Evolutionary conservation across 768 basidiomycete genomes (phyloP), one percentile per base, ranked within the genome.

Genomic region (Suillus subluteus): DNA sequence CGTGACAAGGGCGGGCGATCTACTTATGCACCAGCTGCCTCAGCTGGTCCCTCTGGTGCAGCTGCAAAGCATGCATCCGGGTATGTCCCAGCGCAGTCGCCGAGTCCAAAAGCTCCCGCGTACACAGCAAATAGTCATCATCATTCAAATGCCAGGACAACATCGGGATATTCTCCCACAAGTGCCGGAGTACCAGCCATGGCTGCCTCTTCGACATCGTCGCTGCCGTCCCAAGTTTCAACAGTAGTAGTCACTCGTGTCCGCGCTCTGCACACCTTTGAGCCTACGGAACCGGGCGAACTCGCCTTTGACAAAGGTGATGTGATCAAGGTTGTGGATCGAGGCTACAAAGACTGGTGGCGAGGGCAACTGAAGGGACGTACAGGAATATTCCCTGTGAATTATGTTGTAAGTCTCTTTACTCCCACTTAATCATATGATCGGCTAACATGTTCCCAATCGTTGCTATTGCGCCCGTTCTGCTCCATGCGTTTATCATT

Each of bases 341-440:
- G 95, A 32, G 91, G 91, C 30, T 97, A 97, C 78, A 91, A 94
- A 72, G 95, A 98, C 74, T 99, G 97, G 97, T 98, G 96, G 95
- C 80, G 94, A 30, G 97, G 97, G 1, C 95, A 98, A 71, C 77
- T 96, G 55, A 92, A 89, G 73, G 96, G 94, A 0, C 82, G 92
- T 66, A 95, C 95, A 3, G 95, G 95, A 54, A 99, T 99, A 58
- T 98, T 99, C 78, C 97, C 97, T 0, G 94, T 97, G 23, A 98
- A 97, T 76, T 98, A 98, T 80, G 95, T 98, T 71, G 94, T 94
- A 72, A 8, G 90, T 84, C 44, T 67, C 40, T 46, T 44, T 61
- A 21, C 26, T 21, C 6, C 56, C 40, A 59, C 43, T 23, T 43
- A 44, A 40, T 26, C 18, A 16, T 63, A 23, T 66, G n/a, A 56